Base-by-base conservation (phyloP, 2,329 filamentous ascomycete genomes). In the Raffaelea deltoideospora region DNA sequence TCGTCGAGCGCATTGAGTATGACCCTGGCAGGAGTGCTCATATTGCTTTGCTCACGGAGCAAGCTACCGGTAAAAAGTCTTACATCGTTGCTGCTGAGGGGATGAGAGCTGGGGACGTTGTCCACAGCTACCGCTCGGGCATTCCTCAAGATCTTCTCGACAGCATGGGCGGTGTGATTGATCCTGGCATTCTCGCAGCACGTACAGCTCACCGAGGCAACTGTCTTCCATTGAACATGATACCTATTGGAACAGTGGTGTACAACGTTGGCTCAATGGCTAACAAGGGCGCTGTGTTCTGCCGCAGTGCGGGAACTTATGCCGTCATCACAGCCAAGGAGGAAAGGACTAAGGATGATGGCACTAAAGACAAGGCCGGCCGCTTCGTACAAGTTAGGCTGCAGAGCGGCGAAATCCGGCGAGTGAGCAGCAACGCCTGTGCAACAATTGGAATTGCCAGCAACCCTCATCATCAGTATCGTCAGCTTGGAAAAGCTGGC, bases 71-170 rank as follows among this genome's bases (percentile, higher is more conserved):
- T 11, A 71, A 69, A 46, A 78, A 90, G 60, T 84, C 78, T 46
- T 98, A 98, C 57, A 93, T 98, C 45, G 67, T 98, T 41, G 90
- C 90, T n/a, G 75, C 90, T 1, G 90, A 98, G 48, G 90, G 90
- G 10, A 79, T 95, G 74, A 70, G 88, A 43, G 83, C 82, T 5
- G 92, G 92, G 28, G 90, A 98, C 55, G 68, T 82, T 19, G 78
- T 98, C 14, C 80, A 96, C 63, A 95, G 86, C 59, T 98, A 90
- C 60, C 76, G 86, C 46, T 64, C 78, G 8, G 92, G 90, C 46
- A 90, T 98, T 41, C 90, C 92, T 1, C 67, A 81, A 44, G 80
- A 90, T 45, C 64, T 98, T 38, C 70, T 95, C 50, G 76, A 80
- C 35, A 86, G 78, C 53, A 96, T 98, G 87, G 90, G 90, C 42